Evolutionary conservation across 75 land plant genomes (phyloP).

Genomic region (Sequoia sempervirens): DNA sequence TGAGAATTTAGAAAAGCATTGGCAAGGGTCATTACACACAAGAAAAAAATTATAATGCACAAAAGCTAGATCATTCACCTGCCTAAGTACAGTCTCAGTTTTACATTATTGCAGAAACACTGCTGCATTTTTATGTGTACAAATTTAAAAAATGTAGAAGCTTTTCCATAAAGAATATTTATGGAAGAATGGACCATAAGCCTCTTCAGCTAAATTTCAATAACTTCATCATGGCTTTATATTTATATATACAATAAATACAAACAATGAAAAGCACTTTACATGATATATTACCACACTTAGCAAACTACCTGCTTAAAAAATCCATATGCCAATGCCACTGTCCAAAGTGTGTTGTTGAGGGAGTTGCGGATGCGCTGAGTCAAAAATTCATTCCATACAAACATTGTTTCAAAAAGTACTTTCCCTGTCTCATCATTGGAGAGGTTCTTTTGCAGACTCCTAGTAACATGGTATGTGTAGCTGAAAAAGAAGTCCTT

Average conservation of each 20-base stretch:
- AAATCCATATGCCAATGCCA: conserved; percentile 81
- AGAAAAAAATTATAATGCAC: too few species aligned
- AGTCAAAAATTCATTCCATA: conserved; percentile 86
- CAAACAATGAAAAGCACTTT: not conserved
- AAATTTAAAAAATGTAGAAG: not conserved
- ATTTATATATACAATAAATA: not conserved
- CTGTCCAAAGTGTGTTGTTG: conserved; percentile 70
- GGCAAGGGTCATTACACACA: too few species aligned
- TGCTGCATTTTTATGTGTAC: not conserved
- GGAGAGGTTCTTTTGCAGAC: conserved; percentile 64
- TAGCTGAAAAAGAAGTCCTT: conserved; percentile 94
- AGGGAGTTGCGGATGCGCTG: conserved; percentile 59
- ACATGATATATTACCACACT: not conserved
- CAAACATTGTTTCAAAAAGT: conserved; percentile 80
- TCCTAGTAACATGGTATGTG: conserved; percentile 70
- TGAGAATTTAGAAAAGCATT: too few species aligned
- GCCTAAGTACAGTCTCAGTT: not conserved
- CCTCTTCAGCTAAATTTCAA: not conserved
- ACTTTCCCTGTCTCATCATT: conserved; percentile 29
- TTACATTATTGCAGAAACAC: not conserved
- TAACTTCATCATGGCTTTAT: not conserved
- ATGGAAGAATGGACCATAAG: not conserved
- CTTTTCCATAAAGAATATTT: not conserved
- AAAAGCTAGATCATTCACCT: not conserved
- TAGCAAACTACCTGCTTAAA: conserved; percentile 60